Evolutionary conservation across 1,284 basidiomycete species (phyloP).

Genomic region (Rhodotorula sp.): DNA sequence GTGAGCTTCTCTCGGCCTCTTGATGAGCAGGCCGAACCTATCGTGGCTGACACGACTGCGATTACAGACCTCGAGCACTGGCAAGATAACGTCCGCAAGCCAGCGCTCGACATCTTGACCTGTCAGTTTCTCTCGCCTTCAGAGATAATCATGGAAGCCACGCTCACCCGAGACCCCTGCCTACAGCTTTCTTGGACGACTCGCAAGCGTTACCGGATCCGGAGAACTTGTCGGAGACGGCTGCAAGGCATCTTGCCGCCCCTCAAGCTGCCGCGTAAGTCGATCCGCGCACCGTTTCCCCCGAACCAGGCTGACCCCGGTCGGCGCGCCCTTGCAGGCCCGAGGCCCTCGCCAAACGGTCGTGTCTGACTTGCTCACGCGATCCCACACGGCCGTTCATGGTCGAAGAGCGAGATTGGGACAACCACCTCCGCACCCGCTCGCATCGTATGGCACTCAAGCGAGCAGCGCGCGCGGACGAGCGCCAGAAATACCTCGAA

Average conservation of each 20-base stretch:
- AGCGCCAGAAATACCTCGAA: neutral
- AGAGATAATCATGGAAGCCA: neutral
- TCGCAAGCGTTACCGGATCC: slow-evolving; percentile 61
- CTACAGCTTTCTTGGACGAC: slow-evolving; percentile 62
- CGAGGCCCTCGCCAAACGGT: slow-evolving; percentile 54
- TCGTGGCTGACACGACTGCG: neutral
- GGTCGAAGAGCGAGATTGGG: slow-evolving; percentile 69
- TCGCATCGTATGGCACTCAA: slow-evolving; percentile 13
- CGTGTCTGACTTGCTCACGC: slow-evolving; percentile 66
- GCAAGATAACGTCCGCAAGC: slow-evolving; percentile 49
- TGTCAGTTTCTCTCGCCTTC: slow-evolving; percentile 13
- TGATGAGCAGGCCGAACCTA: neutral
- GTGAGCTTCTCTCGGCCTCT: slow-evolving; percentile 50
- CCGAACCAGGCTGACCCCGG: neutral
- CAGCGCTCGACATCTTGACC: slow-evolving; percentile 43
- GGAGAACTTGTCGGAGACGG: slow-evolving; percentile 57
- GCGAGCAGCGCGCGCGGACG: neutral
- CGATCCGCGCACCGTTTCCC: neutral
- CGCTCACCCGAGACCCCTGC: neutral
- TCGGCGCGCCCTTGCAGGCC: neutral
- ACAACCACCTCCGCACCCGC: slow-evolving; percentile 60
- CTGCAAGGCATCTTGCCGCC: slow-evolving; percentile 52
- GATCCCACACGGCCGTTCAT: slow-evolving; percentile 66
- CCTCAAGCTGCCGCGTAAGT: slow-evolving; percentile 23
- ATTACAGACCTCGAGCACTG: slow-evolving; percentile 61